phyloP scores from a whole-genome alignment of 2,329 filamentous ascomycete genomes.

The Aspergillus aculeatinus region DNA sequence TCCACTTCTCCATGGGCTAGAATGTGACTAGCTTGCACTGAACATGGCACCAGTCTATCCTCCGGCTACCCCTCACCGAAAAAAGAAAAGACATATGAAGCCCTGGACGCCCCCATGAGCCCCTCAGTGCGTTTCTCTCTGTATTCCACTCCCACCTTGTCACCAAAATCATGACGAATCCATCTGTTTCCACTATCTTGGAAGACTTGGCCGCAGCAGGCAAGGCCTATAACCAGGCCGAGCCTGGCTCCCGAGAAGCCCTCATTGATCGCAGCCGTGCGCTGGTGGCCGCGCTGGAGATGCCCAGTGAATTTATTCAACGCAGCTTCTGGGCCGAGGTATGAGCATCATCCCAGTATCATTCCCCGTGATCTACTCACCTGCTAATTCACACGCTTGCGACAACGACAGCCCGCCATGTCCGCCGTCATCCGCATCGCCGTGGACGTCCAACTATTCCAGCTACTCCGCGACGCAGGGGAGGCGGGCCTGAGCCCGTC shows the following conservation, averaged over 20 bases:
- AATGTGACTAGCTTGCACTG: too few species aligned
- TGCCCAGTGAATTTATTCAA: slow-evolving; percentile 38
- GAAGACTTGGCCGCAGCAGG: slow-evolving; percentile 24
- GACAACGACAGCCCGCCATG: slow-evolving; percentile 25
- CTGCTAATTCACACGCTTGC: background rate
- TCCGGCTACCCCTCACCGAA: too few species aligned
- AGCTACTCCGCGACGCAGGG: slow-evolving; percentile 30
- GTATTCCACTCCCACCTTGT: too few species aligned
- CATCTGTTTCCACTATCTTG: slow-evolving; percentile 12
- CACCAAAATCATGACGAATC: background rate
- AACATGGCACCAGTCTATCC: too few species aligned
- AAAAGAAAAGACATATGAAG: too few species aligned
- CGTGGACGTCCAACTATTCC: slow-evolving; percentile 39
- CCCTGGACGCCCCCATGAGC: too few species aligned
- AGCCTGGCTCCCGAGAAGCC: slow-evolving; percentile 37
- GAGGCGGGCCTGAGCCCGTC: slow-evolving; percentile 23
- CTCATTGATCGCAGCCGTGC: slow-evolving; percentile 39
- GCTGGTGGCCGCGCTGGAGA: slow-evolving; percentile 36
- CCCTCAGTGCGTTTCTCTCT: too few species aligned
- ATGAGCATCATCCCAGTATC: background rate
- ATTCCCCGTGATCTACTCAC: background rate
- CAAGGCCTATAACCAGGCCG: slow-evolving; percentile 31
- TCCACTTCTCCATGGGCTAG: too few species aligned
- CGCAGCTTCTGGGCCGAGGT: slow-evolving; percentile 45
- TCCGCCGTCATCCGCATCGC: slow-evolving; percentile 39